Evolutionary conservation across 306 rosid species (phyloP).

Genomic region (Arachis stenosperma): DNA sequence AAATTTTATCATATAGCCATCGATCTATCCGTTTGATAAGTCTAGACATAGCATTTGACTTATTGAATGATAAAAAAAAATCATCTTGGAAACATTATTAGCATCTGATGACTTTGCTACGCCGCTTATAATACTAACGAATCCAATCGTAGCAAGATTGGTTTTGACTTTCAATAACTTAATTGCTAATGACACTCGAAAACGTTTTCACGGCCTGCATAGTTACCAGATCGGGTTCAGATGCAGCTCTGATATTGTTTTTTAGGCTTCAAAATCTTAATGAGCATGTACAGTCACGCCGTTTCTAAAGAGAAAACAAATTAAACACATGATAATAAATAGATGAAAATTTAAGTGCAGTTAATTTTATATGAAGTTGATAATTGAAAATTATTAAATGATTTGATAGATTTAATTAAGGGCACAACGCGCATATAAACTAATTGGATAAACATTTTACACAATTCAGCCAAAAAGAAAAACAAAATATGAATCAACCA

Average conservation of each 20-base stretch:
- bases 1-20: no score
- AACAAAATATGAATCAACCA: no score
- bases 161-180: conserved; percentile 27
- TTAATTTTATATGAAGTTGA: neutral
- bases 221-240: neutral
- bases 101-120: conserved; percentile 37
- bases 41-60: neutral
- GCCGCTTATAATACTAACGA: conserved; percentile 21
- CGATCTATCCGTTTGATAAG: no score
- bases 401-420: no score
- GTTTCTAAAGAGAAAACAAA: neutral
- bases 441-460: no score
- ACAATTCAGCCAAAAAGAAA: no score
- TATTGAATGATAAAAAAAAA: no score
- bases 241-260: neutral
- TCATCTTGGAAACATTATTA: neutral
- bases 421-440: no score
- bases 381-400: neutral
- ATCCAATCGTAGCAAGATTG: conserved; percentile 11
- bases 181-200: neutral
- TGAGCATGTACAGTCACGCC: conserved; percentile 5
- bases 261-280: neutral
- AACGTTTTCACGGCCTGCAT: neutral
- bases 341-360: neutral
- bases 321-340: neutral